Conservation (phyloP, 306 rosid species). For the Casuarina cunninghamiana region DNA sequence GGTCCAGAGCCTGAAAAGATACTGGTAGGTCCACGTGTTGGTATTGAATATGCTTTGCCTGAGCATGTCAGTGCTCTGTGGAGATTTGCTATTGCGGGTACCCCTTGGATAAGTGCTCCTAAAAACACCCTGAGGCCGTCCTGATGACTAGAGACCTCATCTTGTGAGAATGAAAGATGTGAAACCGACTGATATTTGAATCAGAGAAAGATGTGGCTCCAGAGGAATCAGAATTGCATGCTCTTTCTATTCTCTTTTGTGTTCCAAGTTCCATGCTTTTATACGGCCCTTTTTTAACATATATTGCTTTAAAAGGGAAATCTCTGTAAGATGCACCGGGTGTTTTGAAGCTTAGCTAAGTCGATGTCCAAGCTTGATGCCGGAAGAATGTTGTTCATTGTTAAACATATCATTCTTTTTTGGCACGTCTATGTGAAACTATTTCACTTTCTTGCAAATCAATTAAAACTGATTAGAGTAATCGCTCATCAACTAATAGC, state of each 20-base stretch:
- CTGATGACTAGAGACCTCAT: not conserved
- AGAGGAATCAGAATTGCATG: not conserved
- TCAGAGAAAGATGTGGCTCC: not conserved
- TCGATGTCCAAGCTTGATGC: too few relatives aligned
- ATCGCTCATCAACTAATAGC: too few relatives aligned
- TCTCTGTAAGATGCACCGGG: too few relatives aligned
- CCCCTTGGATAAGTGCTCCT: constrained; percentile 96
- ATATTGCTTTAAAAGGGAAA: not conserved
- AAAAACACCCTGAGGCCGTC: constrained; percentile 67
- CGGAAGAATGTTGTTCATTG: too few relatives aligned
- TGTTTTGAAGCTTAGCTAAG: too few relatives aligned
- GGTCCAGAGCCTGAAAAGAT: constrained; percentile 76
- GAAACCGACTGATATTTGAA: not conserved
- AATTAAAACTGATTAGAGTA: too few relatives aligned
- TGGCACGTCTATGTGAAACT: too few relatives aligned
- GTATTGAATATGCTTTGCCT: constrained; percentile 75
- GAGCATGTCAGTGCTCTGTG: constrained; percentile 79
- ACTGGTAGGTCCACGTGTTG: constrained; percentile 86
- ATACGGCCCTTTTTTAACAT: not conserved
- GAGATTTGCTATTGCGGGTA: constrained; percentile 91
- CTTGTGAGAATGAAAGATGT: not conserved
- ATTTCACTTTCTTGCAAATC: too few relatives aligned
- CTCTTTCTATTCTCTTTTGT: not conserved
- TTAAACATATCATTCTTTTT: too few relatives aligned
- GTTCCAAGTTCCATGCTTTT: not conserved